Percentiles rank a stretch among this genome's conserved stretches.
phyloP scores from a whole-genome alignment of 1,284 basidiomycete genomes.

The Heliocybe sulcata region DNA sequence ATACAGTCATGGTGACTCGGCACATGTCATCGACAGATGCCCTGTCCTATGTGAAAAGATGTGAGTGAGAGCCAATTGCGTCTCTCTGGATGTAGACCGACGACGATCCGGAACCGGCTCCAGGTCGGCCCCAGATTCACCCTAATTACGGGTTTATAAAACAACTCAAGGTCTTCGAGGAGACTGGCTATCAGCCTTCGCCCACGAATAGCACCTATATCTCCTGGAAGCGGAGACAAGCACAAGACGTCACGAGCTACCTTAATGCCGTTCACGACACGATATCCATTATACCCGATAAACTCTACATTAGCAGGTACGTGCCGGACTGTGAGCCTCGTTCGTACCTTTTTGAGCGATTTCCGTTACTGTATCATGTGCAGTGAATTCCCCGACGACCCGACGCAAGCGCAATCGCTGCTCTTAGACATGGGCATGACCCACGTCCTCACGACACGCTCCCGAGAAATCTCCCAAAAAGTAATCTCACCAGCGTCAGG shows the following conservation, averaged over 20 bases:
- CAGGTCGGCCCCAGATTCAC: conserved; percentile 46
- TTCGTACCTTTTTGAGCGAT: conserved; percentile 4
- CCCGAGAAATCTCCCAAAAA: conserved; percentile 25
- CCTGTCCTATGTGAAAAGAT: conserved; percentile 37
- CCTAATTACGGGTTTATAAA: conserved; percentile 61
- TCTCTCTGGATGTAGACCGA: conserved; percentile 6
- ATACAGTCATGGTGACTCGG: conserved; percentile 46
- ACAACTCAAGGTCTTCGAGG: conserved; percentile 47
- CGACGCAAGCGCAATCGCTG: conserved; percentile 39
- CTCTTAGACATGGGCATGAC: conserved; percentile 41
- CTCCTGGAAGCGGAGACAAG: conserved; percentile 46
- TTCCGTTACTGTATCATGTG: background rate
- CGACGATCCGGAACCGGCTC: background rate
- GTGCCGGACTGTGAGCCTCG: conserved; percentile 6
- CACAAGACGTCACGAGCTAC: conserved; percentile 42
- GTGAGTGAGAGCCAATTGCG: conserved; percentile 25
- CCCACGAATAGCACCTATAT: conserved; percentile 36
- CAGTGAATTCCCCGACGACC: conserved; percentile 49
- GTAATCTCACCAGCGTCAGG: conserved; percentile 7
- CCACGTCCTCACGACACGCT: conserved; percentile 42
- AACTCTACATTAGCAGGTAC: conserved; percentile 44
- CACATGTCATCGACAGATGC: conserved; percentile 35
- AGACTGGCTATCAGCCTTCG: conserved; percentile 39
- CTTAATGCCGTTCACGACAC: conserved; percentile 44
- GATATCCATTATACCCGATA: conserved; percentile 35